Base-by-base conservation (phyloP, 164 flowering plant genomes). In the Platanus orientalis region DNA sequence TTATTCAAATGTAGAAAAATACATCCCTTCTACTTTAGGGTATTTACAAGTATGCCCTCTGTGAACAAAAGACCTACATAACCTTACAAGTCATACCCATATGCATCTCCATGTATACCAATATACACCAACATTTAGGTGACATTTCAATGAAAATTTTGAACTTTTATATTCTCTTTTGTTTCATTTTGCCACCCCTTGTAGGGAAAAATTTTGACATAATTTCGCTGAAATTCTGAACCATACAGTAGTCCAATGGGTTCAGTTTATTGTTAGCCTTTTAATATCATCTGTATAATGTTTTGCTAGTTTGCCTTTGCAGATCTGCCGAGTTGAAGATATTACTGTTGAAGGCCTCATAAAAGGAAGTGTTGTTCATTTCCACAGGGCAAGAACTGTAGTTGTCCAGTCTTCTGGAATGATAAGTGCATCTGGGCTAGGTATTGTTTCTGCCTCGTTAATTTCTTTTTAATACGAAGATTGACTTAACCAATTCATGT, bases 271-370 rank as follows among this genome's bases (percentile, higher is more conserved):
- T 2, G 21, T 25, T 49, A 48, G 0, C 11, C 2, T 4, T 2
- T 16, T 36, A 25, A 21, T 32, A 39, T n/a, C 67, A 19, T 53
- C 30, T 34, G 5, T 21, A 24, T 66, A 49, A 64, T 65, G 12
- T 14, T 26, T 13, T 34, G 30, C 59, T 29, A 29, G 39, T 73
- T 68, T 27, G 23, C 30, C 54, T 68, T 32, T 75, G 73, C 81
- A 93, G 98, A 81, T 93, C 36, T 93, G 98, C 70, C 81, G 98
- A 39, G 97, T 90, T 62, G 98, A 93, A 75, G 96, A 84, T 67
- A 65, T 93, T 24, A 69, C 36, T 68, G 80, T 90, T 69, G 86
- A 83, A 68, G 98, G 97, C 67, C 23, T 64, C 30, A 72, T 93
- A 63, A 65, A 75, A 66, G 98, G 98, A 69, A 82, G 92, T 70